Conservation (phyloP, 257 asterid species). For the Solanum pinnatisectum region DNA sequence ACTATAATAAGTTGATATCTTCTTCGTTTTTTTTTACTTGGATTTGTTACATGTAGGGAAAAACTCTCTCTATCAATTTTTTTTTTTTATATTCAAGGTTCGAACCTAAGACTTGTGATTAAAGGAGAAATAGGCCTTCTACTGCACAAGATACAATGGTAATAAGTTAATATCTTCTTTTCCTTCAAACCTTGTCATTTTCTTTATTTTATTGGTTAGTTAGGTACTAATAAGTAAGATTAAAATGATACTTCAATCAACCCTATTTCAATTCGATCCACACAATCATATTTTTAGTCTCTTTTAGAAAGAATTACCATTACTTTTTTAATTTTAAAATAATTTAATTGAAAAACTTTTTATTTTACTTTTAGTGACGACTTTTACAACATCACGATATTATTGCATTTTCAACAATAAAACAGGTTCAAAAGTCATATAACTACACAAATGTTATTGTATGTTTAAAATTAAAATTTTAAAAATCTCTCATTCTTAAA, state of each 20-base stretch:
- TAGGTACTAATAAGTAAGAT: neutral
- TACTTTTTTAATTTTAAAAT: neutral
- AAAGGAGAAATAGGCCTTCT: no score
- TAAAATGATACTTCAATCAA: no score
- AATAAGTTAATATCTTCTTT: no score
- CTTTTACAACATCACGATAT: neutral
- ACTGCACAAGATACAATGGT: neutral
- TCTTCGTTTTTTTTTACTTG: no score
- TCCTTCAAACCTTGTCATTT: neutral
- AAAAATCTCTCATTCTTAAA: no score
- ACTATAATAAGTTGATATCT: neutral
- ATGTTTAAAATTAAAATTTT: neutral
- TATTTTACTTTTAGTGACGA: neutral
- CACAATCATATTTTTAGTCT: neutral
- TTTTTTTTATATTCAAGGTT: no score
- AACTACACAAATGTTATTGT: neutral
- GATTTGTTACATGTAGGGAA: no score
- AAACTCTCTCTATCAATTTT: rapidly evolving
- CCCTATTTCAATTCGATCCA: neutral
- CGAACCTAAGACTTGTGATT: neutral
- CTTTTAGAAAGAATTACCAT: no score
- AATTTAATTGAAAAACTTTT: no score
- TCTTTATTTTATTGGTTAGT: no score
- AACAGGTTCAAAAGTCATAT: neutral
- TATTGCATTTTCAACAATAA: neutral